Evolutionary conservation across 2,329 filamentous ascomycete species (phyloP).

Genomic region (Ilyonectria robusta): DNA sequence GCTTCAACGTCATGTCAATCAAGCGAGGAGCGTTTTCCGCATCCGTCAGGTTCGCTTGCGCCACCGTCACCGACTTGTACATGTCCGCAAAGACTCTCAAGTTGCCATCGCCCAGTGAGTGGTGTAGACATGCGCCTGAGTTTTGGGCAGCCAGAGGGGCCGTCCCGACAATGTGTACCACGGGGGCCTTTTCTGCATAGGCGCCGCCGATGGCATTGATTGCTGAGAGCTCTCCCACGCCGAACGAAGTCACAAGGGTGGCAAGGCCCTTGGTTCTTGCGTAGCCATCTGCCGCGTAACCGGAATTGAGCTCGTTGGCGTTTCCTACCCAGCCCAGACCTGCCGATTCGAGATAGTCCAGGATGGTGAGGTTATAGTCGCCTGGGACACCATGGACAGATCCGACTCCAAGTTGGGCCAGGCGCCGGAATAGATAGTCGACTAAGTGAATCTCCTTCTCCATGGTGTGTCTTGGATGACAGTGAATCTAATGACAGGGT

Average conservation of each 20-base stretch:
- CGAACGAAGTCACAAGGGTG: constrained; percentile 70
- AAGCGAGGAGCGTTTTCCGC: not conserved
- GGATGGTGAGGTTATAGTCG: constrained; percentile 55
- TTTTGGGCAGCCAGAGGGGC: constrained; percentile 60
- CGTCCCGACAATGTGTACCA: constrained; percentile 72
- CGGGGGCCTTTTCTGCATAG: constrained; percentile 68
- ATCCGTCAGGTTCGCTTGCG: constrained; percentile 52
- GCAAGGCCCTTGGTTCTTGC: constrained; percentile 65
- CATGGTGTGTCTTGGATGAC: not conserved
- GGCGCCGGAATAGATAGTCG: constrained; percentile 70
- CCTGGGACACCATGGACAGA: constrained; percentile 68
- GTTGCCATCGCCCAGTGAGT: constrained; percentile 68
- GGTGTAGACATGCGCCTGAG: constrained; percentile 61
- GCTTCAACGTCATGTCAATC: constrained; percentile 11
- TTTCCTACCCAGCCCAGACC: constrained; percentile 64
- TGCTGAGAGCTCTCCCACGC: constrained; percentile 70
- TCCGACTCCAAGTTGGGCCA: constrained; percentile 70
- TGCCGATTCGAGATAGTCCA: constrained; percentile 54
- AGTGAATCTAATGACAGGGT: not conserved
- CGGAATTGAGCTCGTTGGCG: constrained; percentile 70
- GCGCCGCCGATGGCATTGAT: constrained; percentile 72
- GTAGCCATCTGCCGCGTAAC: constrained; percentile 72
- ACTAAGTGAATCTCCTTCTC: constrained; percentile 7
- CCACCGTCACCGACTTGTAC: constrained; percentile 62
- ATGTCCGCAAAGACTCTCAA: constrained; percentile 65